Conservation (phyloP, 2,329 filamentous ascomycete genomes). For the Dothideomycetidae sp. region DNA sequence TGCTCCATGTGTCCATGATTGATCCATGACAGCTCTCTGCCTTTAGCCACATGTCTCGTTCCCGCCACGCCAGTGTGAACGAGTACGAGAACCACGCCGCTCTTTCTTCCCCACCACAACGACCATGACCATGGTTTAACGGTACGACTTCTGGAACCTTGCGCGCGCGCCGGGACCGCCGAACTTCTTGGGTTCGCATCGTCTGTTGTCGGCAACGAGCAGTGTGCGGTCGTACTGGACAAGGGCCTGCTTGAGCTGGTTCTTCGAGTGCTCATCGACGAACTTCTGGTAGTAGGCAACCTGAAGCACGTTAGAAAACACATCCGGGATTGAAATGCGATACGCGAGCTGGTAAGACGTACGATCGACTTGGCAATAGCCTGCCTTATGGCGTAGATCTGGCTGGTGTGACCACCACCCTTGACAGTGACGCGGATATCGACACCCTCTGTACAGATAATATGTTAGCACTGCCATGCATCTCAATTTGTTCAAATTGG, state of each 20-base stretch:
- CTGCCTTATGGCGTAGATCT: slow-evolving; percentile 97
- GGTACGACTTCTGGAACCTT: slow-evolving; percentile 98
- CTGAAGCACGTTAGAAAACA: slow-evolving; percentile 15
- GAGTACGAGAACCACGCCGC: slow-evolving; percentile 1
- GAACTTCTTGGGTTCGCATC: slow-evolving; percentile 98
- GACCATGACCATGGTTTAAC: slow-evolving; percentile 45
- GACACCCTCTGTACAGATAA: slow-evolving; percentile 50
- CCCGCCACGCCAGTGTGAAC: neutral
- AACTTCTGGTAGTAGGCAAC: slow-evolving; percentile 99
- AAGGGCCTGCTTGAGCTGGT: slow-evolving; percentile 94
- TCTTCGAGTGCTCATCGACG: slow-evolving; percentile 99
- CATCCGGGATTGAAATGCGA: neutral
- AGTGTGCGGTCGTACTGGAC: slow-evolving; percentile 94
- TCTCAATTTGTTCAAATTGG: slow-evolving; percentile 1
- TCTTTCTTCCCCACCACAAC: slow-evolving; percentile 9
- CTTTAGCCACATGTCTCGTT: slow-evolving; percentile 4
- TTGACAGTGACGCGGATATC: slow-evolving; percentile 95
- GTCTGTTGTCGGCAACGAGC: slow-evolving; percentile 97
- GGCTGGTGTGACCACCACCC: slow-evolving; percentile 94
- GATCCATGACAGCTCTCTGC: slow-evolving; percentile 3
- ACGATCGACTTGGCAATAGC: slow-evolving; percentile 92
- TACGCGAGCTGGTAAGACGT: slow-evolving; percentile 16
- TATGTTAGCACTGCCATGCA: slow-evolving; percentile 13
- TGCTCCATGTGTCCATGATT: slow-evolving; percentile 9
- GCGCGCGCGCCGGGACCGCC: slow-evolving; percentile 85